Conservation (phyloP, 1,139 yeast genomes). For the Kodamaea plutei region DNA sequence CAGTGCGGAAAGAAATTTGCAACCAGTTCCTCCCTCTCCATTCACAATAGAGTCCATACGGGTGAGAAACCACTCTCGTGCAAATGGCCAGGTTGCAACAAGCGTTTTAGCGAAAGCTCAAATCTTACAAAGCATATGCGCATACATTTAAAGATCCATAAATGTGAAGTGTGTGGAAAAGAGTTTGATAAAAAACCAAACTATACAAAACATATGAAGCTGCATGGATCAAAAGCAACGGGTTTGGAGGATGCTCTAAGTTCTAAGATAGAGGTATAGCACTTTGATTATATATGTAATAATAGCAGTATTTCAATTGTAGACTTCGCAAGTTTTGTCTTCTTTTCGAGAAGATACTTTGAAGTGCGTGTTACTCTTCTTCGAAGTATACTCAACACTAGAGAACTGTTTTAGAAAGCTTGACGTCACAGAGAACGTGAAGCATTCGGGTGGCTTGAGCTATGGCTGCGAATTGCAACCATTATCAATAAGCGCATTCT, state of each 20-base stretch:
- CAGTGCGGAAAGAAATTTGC: conserved; percentile 50
- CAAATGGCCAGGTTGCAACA: conserved; percentile 75
- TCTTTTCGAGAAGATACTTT: too few species aligned
- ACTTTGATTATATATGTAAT: too few species aligned
- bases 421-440: too few species aligned
- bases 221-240: conserved; percentile 16
- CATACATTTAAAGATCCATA: conserved; percentile 50
- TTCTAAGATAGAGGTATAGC: conserved; percentile 6
- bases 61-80: conserved; percentile 79
- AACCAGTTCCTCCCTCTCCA: conserved; percentile 51
- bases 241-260: conserved; percentile 3
- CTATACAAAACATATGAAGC: conserved; percentile 36
- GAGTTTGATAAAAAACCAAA: conserved; percentile 46
- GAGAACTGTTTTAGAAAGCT: too few species aligned
- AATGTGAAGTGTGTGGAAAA: conserved; percentile 49
- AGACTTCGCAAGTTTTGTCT: too few species aligned
- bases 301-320: too few species aligned
- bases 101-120: conserved; percentile 83
- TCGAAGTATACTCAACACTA: too few species aligned
- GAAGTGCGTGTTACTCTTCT: too few species aligned
- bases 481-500: too few species aligned
- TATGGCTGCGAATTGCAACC: too few species aligned
- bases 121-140: conserved; percentile 86
- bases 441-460: too few species aligned
- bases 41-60: conserved; percentile 52